phyloP scores from a whole-genome alignment of 139 green algal genomes.

The Yamagishiella unicocca region DNA sequence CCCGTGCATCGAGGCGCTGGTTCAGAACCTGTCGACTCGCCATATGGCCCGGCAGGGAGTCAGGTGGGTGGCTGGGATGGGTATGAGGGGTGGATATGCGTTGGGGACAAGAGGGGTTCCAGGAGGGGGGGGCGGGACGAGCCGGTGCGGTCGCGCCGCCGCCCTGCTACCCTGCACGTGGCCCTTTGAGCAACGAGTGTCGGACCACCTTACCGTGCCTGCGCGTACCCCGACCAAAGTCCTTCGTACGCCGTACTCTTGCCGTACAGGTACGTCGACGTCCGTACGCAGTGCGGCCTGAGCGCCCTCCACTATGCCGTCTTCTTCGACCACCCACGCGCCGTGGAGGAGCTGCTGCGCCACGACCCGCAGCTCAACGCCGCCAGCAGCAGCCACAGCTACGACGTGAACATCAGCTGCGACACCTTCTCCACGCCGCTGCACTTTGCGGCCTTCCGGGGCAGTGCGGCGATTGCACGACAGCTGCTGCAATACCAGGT shows the following conservation, averaged over 20 bases:
- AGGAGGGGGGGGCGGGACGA: no score
- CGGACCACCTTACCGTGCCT: no score
- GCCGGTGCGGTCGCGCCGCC: no score
- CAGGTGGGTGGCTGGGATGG: background rate
- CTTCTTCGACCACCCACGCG: background rate
- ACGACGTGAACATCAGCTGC: slow-evolving; percentile 15
- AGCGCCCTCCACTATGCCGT: slow-evolving; percentile 17
- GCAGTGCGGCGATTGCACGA: background rate
- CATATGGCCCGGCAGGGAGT: background rate
- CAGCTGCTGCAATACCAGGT: slow-evolving; percentile 14
- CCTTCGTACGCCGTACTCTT: background rate
- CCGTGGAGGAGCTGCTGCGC: slow-evolving; percentile 23
- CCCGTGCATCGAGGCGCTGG: slow-evolving; percentile 8
- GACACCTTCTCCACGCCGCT: slow-evolving; percentile 4
- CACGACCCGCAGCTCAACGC: slow-evolving; percentile 15
- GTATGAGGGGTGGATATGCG: no score
- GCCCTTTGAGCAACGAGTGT: no score
- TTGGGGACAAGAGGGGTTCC: no score
- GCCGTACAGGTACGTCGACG: slow-evolving; percentile 13
- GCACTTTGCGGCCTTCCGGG: slow-evolving; percentile 8
- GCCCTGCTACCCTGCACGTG: no score
- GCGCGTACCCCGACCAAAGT: no score
- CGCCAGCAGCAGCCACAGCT: background rate
- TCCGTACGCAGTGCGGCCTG: background rate
- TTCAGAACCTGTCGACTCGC: background rate